A percentile compares a stretch with the other conserved stretches of the same genome.
Evolutionary conservation across 345 rosid species (phyloP).

Genomic region (Lepidium sativum): DNA sequence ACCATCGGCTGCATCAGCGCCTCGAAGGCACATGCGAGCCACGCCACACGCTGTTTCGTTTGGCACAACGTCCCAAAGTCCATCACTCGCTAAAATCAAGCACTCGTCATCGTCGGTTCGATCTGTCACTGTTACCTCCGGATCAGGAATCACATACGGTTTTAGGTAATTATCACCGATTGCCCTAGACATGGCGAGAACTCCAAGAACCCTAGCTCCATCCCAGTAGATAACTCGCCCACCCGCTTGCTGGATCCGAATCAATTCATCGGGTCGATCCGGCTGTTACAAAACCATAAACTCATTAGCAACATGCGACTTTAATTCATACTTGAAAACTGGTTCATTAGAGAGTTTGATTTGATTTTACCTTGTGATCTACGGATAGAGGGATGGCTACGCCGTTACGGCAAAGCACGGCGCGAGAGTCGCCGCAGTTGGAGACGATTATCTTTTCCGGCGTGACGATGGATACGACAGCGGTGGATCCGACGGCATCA

Average conservation of each 20-base stretch:
- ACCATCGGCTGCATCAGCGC: background rate
- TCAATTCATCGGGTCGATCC: slow-evolving; percentile 77
- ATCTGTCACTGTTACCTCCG: slow-evolving; percentile 62
- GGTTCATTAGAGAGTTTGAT: too few species aligned
- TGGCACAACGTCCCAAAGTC: slow-evolving; percentile 91
- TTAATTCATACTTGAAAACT: background rate
- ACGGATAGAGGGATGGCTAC: slow-evolving; percentile 61
- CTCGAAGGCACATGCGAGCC: slow-evolving; percentile 55
- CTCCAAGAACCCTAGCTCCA: slow-evolving; percentile 79
- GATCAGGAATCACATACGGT: slow-evolving; percentile 79
- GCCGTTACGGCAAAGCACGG: slow-evolving; percentile 75
- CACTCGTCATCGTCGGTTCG: slow-evolving; percentile 72
- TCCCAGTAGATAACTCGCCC: slow-evolving; percentile 93
- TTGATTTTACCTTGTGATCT: slow-evolving; percentile 59
- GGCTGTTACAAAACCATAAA: slow-evolving; percentile 37
- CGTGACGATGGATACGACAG: slow-evolving; percentile 63
- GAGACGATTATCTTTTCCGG: slow-evolving; percentile 61
- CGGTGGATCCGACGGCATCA: slow-evolving; percentile 88
- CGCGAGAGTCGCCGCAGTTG: slow-evolving; percentile 87
- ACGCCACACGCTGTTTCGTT: slow-evolving; percentile 77
- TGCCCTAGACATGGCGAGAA: slow-evolving; percentile 86
- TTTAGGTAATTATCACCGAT: slow-evolving; percentile 86
- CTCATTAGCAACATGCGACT: background rate
- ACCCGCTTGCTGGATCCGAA: slow-evolving; percentile 60
- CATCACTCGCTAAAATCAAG: slow-evolving; percentile 74